Evolutionary conservation across 1,139 yeast species (phyloP).

Genomic region (Taphrina wiesneri): DNA sequence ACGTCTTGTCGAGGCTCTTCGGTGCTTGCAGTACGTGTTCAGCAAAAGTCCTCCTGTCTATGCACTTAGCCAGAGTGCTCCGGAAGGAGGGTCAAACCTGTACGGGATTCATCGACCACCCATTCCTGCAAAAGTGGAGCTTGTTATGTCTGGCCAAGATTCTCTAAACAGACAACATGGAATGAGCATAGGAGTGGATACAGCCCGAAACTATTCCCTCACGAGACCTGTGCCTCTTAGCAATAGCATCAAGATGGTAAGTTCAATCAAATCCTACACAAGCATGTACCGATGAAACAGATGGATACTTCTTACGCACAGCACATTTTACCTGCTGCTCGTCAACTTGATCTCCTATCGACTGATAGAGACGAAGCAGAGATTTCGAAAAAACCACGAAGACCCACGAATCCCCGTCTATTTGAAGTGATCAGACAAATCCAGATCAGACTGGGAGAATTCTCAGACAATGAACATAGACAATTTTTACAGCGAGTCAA

Average conservation of each 20-base stretch:
- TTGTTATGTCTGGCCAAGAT: too few species aligned
- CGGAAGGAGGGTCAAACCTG: neutral
- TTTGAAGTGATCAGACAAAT: neutral
- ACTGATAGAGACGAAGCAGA: neutral
- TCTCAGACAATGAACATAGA: neutral
- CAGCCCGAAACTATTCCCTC: too few species aligned
- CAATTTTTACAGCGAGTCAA: neutral
- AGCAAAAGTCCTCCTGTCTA: slow-evolving; percentile 56
- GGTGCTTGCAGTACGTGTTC: slow-evolving; percentile 49
- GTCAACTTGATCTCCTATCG: neutral
- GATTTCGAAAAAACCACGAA: neutral
- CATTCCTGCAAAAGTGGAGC: neutral
- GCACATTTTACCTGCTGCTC: neutral
- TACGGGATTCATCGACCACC: neutral
- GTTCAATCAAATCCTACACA: too few species aligned
- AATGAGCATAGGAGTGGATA: too few species aligned
- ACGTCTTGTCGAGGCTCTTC: slow-evolving; percentile 31
- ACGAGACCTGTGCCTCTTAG: too few species aligned
- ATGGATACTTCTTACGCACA: too few species aligned
- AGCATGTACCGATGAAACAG: too few species aligned
- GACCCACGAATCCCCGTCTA: neutral
- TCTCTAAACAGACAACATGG: neutral
- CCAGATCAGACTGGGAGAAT: neutral
- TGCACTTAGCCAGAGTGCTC: slow-evolving; percentile 42
- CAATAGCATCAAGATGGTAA: too few species aligned